Evolutionary conservation across 495 filamentous ascomycete genomes (phyloP).

Genomic region (Jackrogersella multiformis): DNA sequence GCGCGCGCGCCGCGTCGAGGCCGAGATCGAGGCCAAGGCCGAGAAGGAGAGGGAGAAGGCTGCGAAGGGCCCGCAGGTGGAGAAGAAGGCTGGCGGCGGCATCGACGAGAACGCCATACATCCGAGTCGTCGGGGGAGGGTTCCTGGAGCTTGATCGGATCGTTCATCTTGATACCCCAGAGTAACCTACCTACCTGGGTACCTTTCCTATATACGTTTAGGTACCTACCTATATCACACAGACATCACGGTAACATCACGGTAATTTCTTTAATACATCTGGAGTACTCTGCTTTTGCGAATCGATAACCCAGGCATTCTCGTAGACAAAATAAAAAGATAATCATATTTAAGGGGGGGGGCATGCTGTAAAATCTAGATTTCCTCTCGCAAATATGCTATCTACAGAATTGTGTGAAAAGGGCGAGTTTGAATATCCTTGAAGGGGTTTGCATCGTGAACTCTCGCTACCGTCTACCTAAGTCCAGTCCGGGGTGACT

Average conservation of each 20-base stretch:
- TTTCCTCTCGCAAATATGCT: conserved; percentile 43
- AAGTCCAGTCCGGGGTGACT: conserved; percentile 8
- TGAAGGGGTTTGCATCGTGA: conserved; percentile 7
- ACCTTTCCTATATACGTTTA: no score
- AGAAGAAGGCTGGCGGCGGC: conserved; percentile 32
- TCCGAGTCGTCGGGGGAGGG: conserved; percentile 65
- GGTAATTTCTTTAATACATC: not conserved
- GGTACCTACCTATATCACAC: no score
- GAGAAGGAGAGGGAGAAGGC: conserved; percentile 58
- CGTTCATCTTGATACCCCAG: conserved; percentile 23
- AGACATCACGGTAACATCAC: no score
- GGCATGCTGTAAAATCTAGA: conserved; percentile 29
- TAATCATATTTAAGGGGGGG: not conserved
- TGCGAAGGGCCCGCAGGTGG: conserved; percentile 23
- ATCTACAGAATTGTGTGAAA: conserved; percentile 47
- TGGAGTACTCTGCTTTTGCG: not conserved
- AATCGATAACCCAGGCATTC: not conserved
- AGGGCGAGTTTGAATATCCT: conserved; percentile 29
- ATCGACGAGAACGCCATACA: conserved; percentile 62
- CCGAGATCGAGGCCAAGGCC: conserved; percentile 61
- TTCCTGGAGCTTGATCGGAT: conserved; percentile 43
- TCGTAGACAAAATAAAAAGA: not conserved
- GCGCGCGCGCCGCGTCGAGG: conserved; percentile 64
- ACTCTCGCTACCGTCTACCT: conserved; percentile 29
- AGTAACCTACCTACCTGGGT: not conserved